Conservation (phyloP, 371 early-diverging fungal species). For the Mucor ambiguus region DNA sequence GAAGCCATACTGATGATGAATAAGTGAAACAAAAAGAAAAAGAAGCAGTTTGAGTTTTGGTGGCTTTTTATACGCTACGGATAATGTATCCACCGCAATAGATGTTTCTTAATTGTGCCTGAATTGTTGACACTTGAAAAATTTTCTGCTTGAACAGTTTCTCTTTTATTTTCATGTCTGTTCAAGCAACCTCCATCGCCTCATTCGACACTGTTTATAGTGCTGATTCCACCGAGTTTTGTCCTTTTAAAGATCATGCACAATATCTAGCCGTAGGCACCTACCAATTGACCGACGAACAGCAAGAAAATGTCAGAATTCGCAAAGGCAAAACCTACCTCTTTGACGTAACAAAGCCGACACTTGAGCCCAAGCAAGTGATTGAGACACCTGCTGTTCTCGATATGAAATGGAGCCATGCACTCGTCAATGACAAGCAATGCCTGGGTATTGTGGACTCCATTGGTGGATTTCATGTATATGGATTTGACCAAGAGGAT, state of each 20-base stretch:
- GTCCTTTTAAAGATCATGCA: constrained; percentile 56
- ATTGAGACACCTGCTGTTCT: constrained; percentile 77
- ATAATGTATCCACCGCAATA: too few species aligned
- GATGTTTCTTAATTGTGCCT: too few species aligned
- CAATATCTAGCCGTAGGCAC: constrained; percentile 75
- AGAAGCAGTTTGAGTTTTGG: neutral
- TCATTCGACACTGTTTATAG: constrained; percentile 78
- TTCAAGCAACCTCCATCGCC: constrained; percentile 32
- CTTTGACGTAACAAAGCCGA: constrained; percentile 20
- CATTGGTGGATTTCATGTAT: constrained; percentile 57
- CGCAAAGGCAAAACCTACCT: constrained; percentile 49
- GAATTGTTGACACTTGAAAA: neutral
- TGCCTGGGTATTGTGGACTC: constrained; percentile 67
- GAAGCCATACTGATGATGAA: neutral
- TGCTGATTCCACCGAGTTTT: constrained; percentile 84
- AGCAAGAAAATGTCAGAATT: constrained; percentile 32
- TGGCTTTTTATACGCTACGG: too few species aligned
- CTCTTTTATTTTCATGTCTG: neutral
- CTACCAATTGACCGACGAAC: constrained; percentile 68
- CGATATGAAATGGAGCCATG: constrained; percentile 85
- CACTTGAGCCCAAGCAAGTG: constrained; percentile 35
- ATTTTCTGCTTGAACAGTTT: neutral
- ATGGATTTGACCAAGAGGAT: constrained; percentile 41
- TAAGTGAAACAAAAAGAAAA: neutral
- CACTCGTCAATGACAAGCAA: constrained; percentile 41